Evolutionary conservation across 1,284 basidiomycete species (phyloP).

Genomic region (Sparassis latifolia): DNA sequence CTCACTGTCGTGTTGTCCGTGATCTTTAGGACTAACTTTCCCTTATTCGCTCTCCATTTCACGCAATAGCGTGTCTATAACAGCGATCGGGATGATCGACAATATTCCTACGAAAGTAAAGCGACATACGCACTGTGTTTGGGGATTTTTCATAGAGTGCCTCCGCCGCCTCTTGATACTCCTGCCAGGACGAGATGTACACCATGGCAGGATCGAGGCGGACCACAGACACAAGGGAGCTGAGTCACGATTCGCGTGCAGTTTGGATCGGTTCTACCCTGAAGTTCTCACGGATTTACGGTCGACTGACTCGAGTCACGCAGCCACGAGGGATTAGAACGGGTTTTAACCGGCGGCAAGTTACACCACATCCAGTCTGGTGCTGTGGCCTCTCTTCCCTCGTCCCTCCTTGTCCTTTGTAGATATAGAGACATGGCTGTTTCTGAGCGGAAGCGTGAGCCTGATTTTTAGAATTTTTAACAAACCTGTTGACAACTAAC

Average conservation of each 20-base stretch:
- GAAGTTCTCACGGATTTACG: no score
- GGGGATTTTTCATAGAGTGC: slow-evolving; percentile 75
- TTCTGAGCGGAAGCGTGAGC: slow-evolving; percentile 4
- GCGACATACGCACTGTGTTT: slow-evolving; percentile 45
- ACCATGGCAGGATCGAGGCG: slow-evolving; percentile 1
- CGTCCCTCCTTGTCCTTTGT: neutral
- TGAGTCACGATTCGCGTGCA: no score
- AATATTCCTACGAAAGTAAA: neutral
- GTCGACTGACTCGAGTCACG: no score
- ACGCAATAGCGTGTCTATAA: slow-evolving; percentile 78
- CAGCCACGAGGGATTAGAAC: no score
- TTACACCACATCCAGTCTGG: no score
- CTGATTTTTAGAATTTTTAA: no score
- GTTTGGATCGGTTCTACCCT: no score
- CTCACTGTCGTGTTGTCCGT: slow-evolving; percentile 83
- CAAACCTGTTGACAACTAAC: neutral
- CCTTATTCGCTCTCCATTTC: slow-evolving; percentile 80
- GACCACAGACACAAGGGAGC: no score
- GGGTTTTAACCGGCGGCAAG: no score
- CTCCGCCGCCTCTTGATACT: slow-evolving; percentile 82
- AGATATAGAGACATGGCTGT: slow-evolving; percentile 1
- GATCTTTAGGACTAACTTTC: slow-evolving; percentile 84
- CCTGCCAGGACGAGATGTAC: slow-evolving; percentile 55
- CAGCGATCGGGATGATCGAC: slow-evolving; percentile 6
- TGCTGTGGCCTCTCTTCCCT: neutral